Evolutionary conservation across 345 rosid species (phyloP), one percentile per base, ranked within the genome.

Genomic region (Ricinus communis): DNA sequence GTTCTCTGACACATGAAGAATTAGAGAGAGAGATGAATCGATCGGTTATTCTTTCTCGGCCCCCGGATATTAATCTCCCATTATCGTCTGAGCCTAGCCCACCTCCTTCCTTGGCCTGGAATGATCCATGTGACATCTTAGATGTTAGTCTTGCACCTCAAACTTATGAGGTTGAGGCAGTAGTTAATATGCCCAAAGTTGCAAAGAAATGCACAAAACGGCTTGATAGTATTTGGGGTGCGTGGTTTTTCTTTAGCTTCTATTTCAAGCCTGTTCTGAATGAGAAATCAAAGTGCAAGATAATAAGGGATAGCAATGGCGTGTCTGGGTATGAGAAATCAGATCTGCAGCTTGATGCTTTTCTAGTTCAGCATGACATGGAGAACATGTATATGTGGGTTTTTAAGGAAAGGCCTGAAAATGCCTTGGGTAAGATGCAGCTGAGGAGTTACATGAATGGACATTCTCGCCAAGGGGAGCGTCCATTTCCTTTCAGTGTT

Each of bases 381-480:
- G 99, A 95, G 91, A 95, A 95, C 71, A 95, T 95, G 93, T 95
- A 95, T 77, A 92, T 95, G 99, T 95, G 99, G 99, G 94, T 83
- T 58, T 95, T 95, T 67, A 95, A 90, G 78, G 99, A 92, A 58
- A 90, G 97, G 66, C 98, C 99, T 0, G 99, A 95, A 81, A 92
- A 92, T 80, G 96, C 99, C 1, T 79, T 92, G 21, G 99, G 99
- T 70, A 95, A 95, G 91, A 95, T 95, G 99, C 99, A 95, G 81
- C 74, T 95, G 70, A 80, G 99, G 78, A 95, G 99, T 78, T 95
- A 85, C 84, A 94, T 94, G 97, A 94, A 94, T 25, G 98, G 98
- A 47, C 97, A 94, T 79, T 95, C 97, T 30, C 90, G 99, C 21
- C 99, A 89, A 80, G 99, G 99, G 19, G 98, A 95, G 73, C 90